Evolutionary conservation across 2,329 filamentous ascomycete species (phyloP), one percentile per base, ranked within the genome.

Genomic region (Exophiala dermatitidis): DNA sequence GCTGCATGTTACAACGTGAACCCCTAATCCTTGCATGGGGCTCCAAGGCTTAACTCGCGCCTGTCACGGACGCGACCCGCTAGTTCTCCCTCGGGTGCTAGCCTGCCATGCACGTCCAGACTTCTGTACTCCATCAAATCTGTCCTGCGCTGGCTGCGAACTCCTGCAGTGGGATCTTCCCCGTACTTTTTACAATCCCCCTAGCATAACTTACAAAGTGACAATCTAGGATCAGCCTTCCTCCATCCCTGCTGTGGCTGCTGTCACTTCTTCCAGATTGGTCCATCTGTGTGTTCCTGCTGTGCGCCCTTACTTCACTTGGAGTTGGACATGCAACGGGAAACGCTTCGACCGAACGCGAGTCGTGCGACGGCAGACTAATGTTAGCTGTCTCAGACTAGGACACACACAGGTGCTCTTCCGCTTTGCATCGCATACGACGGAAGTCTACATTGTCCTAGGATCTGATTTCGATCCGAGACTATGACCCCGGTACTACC

Each of bases 311-410:
- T 43, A 4, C 19, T 9, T n/a, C 9, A 7, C 28, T n/a, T n/a
- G 9, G 12, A 7, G 46, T 49, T 46, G 50, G 55, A 52, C 45
- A 57, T 57, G 55, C 36, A 44, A 52, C 38, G 46, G 42, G 19
- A 56, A 44, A 38, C 30, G 34, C 34, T 41, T 45, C 45, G 28
- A 46, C 48, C 51, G 34, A 47, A 36, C 30, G 48, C 48, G 33
- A 50, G 54, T 59, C 57, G 57, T 59, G 57, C 54, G 57, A 59
- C 57, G 50, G 36, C 48, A 47, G 37, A 46, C 47, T 46, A 38
- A 34, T 59, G 56, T 48, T 57, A 57, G 53, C 33, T 52, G 56
- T 59, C 56, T 59, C 53, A 59, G 44, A 51, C 50, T 44, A 12
- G 38, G 19, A 48, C 48, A 38, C 53, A 2, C 34, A 48, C 19